Conservation (phyloP, 148 eudicot species). For the Chenopodium suecicum region DNA sequence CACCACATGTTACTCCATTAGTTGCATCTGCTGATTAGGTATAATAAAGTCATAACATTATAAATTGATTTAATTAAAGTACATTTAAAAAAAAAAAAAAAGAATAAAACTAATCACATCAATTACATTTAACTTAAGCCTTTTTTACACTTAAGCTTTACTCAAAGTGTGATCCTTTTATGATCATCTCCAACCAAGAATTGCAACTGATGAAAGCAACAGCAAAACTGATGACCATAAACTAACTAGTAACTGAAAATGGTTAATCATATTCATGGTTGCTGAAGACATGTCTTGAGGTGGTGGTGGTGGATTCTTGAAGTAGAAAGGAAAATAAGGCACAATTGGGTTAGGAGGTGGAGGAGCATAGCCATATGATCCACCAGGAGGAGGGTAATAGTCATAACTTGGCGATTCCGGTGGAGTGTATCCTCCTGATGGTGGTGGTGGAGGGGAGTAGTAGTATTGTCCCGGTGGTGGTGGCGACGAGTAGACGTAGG, state of each 20-base stretch:
- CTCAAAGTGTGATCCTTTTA: background rate
- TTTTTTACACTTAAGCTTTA: background rate
- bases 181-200: constrained; percentile 8
- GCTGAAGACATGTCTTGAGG: constrained; percentile 16
- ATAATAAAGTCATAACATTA: background rate
- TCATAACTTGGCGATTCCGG: constrained; percentile 14
- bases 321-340: constrained; percentile 32
- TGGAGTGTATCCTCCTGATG: constrained; percentile 11
- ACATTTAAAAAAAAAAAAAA: background rate
- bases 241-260: background rate
- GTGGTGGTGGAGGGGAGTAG: constrained; percentile 28
- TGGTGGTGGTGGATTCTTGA: constrained; percentile 24
- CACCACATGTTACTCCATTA: background rate
- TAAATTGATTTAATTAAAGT: constrained; percentile 2
- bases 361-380: constrained; percentile 32
- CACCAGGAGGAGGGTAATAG: constrained; percentile 27
- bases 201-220: constrained; percentile 5
- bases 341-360: constrained; percentile 38
- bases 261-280: background rate
- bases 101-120: constrained; percentile 1
- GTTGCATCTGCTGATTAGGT: background rate
- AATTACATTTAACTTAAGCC: background rate
- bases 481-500: constrained; percentile 23
- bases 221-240: constrained; percentile 1
- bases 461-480: constrained; percentile 29